These are phyloP conservation scores for Lenwebbia sp. DNA, from an alignment of 345 rosid genomes.

Conservation along the genomic window DNA sequence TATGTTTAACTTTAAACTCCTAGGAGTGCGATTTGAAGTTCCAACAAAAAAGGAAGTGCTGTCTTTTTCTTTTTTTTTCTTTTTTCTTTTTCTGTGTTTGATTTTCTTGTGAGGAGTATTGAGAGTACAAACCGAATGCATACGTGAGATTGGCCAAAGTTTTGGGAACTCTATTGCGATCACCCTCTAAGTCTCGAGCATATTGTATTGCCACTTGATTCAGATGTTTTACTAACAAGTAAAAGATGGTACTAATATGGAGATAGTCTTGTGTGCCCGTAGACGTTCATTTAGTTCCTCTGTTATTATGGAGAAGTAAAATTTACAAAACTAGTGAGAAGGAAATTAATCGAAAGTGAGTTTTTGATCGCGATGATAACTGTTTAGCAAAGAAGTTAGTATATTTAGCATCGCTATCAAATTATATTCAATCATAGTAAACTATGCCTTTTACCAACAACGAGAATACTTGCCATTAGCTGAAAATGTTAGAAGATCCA, in stretches of 20 bases:
- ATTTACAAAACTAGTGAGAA: accelerated
- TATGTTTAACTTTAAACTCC: not conserved
- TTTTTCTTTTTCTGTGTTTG: not conserved
- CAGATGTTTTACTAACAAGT: not conserved
- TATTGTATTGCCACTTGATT: not conserved
- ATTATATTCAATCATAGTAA: not conserved
- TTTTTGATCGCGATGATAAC: not conserved
- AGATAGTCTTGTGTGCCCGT: not conserved
- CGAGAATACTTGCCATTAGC: not conserved
- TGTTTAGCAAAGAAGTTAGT: not conserved
- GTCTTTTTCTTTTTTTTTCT: no score
- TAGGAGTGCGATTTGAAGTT: not conserved
- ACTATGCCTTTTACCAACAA: not conserved
- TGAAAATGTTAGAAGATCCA: accelerated
- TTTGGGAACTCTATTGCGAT: not conserved
- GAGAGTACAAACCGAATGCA: not conserved
- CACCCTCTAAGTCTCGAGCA: not conserved
- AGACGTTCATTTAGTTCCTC: not conserved
- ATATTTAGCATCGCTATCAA: not conserved
- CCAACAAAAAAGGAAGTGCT: not conserved
- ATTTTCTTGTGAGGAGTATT: not conserved
- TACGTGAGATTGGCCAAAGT: not conserved
- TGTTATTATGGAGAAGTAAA: not conserved
- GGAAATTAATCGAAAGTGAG: not conserved
- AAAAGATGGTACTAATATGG: not conserved